Conservation (phyloP, 805 yeast genomes). For the Nakazawaea pomicola region DNA sequence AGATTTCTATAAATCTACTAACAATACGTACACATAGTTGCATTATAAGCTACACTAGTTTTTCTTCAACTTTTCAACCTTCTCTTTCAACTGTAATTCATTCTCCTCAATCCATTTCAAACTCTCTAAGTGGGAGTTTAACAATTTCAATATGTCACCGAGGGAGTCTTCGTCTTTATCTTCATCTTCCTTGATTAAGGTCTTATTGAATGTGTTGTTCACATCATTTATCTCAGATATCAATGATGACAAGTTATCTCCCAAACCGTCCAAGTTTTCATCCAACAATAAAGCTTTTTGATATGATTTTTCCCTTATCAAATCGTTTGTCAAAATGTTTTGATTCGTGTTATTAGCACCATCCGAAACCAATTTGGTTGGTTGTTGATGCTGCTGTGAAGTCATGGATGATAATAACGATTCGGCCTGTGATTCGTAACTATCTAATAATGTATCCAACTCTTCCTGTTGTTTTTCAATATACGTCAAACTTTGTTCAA, state of each 20-base stretch:
- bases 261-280: slow-evolving; percentile 73
- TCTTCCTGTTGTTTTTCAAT: slow-evolving; percentile 92
- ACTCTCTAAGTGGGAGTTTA: slow-evolving; percentile 86
- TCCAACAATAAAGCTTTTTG: slow-evolving; percentile 81
- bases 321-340: slow-evolving; percentile 57
- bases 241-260: slow-evolving; percentile 67
- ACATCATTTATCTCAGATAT: slow-evolving; percentile 81
- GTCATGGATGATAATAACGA: slow-evolving; percentile 32
- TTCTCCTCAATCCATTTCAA: slow-evolving; percentile 80
- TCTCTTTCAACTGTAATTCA: slow-evolving; percentile 62
- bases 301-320: slow-evolving; percentile 86
- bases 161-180: slow-evolving; percentile 41
- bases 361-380: slow-evolving; percentile 12
- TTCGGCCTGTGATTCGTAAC: slow-evolving; percentile 75
- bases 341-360: slow-evolving; percentile 4
- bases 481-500: slow-evolving; percentile 82
- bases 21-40: too few relatives aligned
- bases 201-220: slow-evolving; percentile 72
- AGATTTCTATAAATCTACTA: too few relatives aligned
- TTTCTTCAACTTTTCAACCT: slow-evolving; percentile 41
- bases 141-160: slow-evolving; percentile 70
- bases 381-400: slow-evolving; percentile 22
- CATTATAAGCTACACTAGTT: too few relatives aligned
- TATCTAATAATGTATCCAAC: slow-evolving; percentile 72
- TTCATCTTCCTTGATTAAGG: slow-evolving; percentile 29